Percentiles rank a stretch among this genome's conserved stretches.
Conservation (phyloP, 768 basidiomycete genomes). For the Phylloporus arenicola region DNA sequence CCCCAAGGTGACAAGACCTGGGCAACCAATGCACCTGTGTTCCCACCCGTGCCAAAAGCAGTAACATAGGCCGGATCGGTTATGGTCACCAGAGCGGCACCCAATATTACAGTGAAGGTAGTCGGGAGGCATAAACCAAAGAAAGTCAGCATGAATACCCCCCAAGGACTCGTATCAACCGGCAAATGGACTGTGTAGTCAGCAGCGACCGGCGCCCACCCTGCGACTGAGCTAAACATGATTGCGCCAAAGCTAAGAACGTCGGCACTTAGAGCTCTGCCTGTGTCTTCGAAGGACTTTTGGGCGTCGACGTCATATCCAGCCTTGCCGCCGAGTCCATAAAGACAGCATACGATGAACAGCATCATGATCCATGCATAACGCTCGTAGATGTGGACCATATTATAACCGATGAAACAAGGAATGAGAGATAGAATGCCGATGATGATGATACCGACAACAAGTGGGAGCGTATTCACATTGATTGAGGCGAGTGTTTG, state of each 20-base stretch:
- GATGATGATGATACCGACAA: conserved; percentile 46
- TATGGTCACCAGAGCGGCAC: conserved; percentile 40
- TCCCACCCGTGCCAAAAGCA: conserved; percentile 35
- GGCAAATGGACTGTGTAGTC: conserved; percentile 52
- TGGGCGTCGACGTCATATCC: conserved; percentile 44
- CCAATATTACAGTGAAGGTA: conserved; percentile 32
- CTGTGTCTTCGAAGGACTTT: conserved; percentile 38
- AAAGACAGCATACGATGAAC: conserved; percentile 47
- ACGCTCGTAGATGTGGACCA: conserved; percentile 48
- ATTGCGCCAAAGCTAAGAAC: conserved; percentile 50
- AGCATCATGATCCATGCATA: conserved; percentile 49
- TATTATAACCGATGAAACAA: conserved; percentile 43
- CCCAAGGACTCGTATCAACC: conserved; percentile 34
- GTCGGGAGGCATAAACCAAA: conserved; percentile 47
- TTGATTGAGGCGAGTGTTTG: conserved; percentile 46
- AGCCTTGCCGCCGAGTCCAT: conserved; percentile 43
- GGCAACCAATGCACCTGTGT: conserved; percentile 29
- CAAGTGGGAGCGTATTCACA: conserved; percentile 39
- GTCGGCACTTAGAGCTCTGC: conserved; percentile 41
- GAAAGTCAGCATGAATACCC: conserved; percentile 47
- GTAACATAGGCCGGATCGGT: conserved; percentile 34
- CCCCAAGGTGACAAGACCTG: conserved; percentile 42
- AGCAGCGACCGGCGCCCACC: conserved; percentile 50
- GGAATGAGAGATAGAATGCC: conserved; percentile 39
- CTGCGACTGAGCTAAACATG: conserved; percentile 43